These are phyloP conservation scores for Ustilago shanxiensis DNA, from an alignment of 1,284 basidiomycete species.

Conservation along the genomic window DNA sequence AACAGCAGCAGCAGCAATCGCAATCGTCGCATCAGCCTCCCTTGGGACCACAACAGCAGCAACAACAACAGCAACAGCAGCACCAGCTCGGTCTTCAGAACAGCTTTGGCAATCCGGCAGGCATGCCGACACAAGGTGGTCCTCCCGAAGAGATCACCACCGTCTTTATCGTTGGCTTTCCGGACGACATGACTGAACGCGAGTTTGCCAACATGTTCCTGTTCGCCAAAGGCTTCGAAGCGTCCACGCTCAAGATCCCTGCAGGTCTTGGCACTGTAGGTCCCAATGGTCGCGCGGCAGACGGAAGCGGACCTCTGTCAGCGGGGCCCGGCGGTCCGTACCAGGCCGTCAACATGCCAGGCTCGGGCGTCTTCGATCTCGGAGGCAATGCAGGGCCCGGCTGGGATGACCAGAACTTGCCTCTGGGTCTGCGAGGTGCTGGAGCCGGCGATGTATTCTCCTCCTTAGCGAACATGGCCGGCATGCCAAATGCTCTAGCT, in stretches of 20 bases:
- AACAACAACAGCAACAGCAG: constrained; percentile 33
- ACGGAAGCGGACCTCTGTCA: constrained; percentile 35
- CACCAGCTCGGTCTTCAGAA: constrained; percentile 34
- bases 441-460: constrained; percentile 50
- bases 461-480: constrained; percentile 40
- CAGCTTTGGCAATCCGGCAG: constrained; percentile 24
- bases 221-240: constrained; percentile 94
- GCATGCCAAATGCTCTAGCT: constrained; percentile 35
- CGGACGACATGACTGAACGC: constrained; percentile 98
- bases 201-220: constrained; percentile 99
- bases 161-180: constrained; percentile 98
- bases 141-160: constrained; percentile 88
- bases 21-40: constrained; percentile 24
- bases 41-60: constrained; percentile 23
- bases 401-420: constrained; percentile 55
- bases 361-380: constrained; percentile 45
- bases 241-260: constrained; percentile 96
- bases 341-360: constrained; percentile 60
- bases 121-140: constrained; percentile 23
- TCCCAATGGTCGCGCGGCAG: constrained; percentile 32
- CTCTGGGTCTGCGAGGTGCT: constrained; percentile 52
- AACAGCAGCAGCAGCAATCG: constrained; percentile 32
- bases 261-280: constrained; percentile 78
- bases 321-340: constrained; percentile 56
- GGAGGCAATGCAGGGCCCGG: constrained; percentile 25